phyloP scores from a whole-genome alignment of 257 asterid species.

The Solanum arcanum region DNA sequence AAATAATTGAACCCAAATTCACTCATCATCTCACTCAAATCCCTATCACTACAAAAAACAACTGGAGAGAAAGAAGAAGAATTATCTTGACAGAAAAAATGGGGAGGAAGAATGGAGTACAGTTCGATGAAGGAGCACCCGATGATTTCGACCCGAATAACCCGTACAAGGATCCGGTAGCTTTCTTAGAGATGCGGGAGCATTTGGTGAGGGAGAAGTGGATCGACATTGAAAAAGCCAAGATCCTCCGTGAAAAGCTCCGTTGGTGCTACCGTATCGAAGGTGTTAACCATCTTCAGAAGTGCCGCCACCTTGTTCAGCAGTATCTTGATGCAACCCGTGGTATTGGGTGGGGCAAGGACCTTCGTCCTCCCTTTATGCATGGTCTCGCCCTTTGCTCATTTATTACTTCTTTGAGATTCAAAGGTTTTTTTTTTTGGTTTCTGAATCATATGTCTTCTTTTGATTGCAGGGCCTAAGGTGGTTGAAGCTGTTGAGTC shows the following conservation, averaged over 20 bases:
- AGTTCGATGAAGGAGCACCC: constrained; percentile 79
- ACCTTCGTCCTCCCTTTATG: constrained; percentile 67
- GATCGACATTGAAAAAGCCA: constrained; percentile 97
- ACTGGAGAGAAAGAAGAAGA: not conserved
- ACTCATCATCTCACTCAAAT: not conserved
- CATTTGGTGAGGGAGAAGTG: constrained; percentile 84
- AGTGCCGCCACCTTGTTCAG: constrained; percentile 86
- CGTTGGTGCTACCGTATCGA: constrained; percentile 92
- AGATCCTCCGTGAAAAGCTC: constrained; percentile 77
- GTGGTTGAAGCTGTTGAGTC: constrained; percentile 1
- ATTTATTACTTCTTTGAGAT: not conserved
- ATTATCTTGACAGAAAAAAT: constrained; percentile 6
- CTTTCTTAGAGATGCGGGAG: constrained; percentile 90
- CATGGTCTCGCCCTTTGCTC: constrained; percentile 34
- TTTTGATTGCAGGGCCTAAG: constrained; percentile 4
- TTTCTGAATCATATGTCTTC: not conserved
- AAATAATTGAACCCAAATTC: not conserved
- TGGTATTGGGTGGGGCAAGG: constrained; percentile 96
- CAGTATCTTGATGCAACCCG: constrained; percentile 93
- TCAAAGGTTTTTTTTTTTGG: not conserved
- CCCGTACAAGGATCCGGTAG: constrained; percentile 93
- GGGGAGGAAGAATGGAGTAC: constrained; percentile 82
- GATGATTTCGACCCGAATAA: constrained; percentile 80
- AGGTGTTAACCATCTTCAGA: constrained; percentile 86
- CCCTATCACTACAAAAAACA: not conserved